Evolutionary conservation across 352 stramenopile species (phyloP).

Genomic region (Thraustochytrium sp.): DNA sequence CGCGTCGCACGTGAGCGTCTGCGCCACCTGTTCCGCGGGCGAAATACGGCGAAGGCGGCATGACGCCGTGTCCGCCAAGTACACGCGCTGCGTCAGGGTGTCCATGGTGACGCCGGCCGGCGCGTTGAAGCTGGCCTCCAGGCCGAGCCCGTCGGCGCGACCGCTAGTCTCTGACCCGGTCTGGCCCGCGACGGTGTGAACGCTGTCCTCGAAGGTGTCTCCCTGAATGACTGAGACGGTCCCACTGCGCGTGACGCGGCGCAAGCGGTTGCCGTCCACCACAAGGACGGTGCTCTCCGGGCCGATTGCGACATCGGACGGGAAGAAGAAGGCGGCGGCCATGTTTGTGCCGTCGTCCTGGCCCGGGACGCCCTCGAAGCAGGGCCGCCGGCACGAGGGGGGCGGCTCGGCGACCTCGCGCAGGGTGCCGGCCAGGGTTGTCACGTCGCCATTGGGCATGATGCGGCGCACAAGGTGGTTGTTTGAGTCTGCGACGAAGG

Average conservation of each 20-base stretch:
- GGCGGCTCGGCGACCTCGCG: not conserved
- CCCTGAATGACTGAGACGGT: constrained; percentile 61
- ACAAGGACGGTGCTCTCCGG: constrained; percentile 73
- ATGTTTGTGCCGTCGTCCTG: constrained; percentile 75
- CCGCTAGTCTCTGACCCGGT: constrained; percentile 51
- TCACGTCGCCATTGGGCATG: constrained; percentile 59
- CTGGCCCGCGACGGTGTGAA: constrained; percentile 81
- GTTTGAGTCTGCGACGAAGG: constrained; percentile 90
- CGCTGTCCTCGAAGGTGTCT: constrained; percentile 62
- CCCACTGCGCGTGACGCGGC: constrained; percentile 58
- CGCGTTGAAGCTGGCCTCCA: constrained; percentile 79
- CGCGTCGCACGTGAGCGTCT: constrained; percentile 67
- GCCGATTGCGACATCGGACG: constrained; percentile 77
- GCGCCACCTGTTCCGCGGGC: constrained; percentile 63
- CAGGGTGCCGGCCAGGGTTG: constrained; percentile 35
- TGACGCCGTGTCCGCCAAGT: constrained; percentile 76
- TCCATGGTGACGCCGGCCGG: constrained; percentile 74
- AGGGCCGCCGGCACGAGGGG: constrained; percentile 75
- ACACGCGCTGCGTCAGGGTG: constrained; percentile 69
- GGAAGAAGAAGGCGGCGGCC: constrained; percentile 78
- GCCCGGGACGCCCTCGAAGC: constrained; percentile 74
- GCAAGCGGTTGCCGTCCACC: constrained; percentile 75
- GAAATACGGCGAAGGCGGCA: constrained; percentile 79
- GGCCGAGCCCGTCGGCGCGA: constrained; percentile 71
- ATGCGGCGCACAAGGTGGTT: constrained; percentile 86